Percentiles rank a stretch among this genome's conserved stretches.
Evolutionary conservation across 176 grass and related monocot genomes (phyloP).

Genomic region (Ensete glaucum): DNA sequence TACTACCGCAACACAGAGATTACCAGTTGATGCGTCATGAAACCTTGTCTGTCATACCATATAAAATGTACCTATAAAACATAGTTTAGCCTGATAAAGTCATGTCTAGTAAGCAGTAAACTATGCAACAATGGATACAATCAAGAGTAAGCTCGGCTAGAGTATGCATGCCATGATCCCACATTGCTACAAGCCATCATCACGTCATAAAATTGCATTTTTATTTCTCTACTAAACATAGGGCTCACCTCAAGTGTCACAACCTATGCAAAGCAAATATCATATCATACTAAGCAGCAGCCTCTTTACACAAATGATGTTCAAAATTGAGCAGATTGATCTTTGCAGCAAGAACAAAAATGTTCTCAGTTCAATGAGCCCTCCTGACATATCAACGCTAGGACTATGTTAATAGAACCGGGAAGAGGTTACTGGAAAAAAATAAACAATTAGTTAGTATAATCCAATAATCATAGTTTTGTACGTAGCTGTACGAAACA

Average conservation of each 20-base stretch:
- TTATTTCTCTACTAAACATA: background rate
- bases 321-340: conserved; percentile 55
- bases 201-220: background rate
- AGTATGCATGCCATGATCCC: too few species aligned
- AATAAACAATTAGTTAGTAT: background rate
- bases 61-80: too few species aligned
- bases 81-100: too few species aligned
- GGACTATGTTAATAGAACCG: background rate
- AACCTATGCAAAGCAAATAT: background rate
- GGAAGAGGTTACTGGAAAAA: background rate
- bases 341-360: conserved; percentile 85
- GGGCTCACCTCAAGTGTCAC: background rate
- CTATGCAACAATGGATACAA: too few species aligned
- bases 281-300: conserved; percentile 6
- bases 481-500: too few species aligned
- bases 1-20: too few species aligned
- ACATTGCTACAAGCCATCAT: too few species aligned
- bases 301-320: conserved; percentile 54
- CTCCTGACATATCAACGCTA: conserved; percentile 39
- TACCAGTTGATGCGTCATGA: too few species aligned
- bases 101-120: too few species aligned
- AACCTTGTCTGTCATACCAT: too few species aligned
- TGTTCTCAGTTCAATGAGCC: conserved; percentile 75
- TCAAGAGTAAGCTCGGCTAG: too few species aligned
- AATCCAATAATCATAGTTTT: too few species aligned